phyloP scores from a whole-genome alignment of 805 yeast species.

The Saccharomycopsis fibuligera region DNA sequence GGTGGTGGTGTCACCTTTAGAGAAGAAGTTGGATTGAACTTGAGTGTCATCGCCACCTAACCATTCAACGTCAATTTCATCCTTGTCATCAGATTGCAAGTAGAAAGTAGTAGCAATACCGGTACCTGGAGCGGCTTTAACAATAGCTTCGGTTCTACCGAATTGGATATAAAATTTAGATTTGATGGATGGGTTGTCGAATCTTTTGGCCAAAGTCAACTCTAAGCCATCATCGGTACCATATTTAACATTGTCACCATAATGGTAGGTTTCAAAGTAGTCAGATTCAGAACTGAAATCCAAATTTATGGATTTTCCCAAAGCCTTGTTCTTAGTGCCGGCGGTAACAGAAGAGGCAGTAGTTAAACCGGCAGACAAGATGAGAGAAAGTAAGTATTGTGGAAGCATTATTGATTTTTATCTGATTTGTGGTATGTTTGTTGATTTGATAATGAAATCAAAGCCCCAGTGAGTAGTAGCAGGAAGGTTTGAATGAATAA shows the following conservation, averaged over 20 bases:
- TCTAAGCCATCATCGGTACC: constrained; percentile 50
- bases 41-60: constrained; percentile 72
- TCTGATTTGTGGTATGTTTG: not conserved
- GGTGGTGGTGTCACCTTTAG: constrained; percentile 71
- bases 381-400: not conserved
- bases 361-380: constrained; percentile 4
- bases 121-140: constrained; percentile 70
- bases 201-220: constrained; percentile 53
- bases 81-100: constrained; percentile 60
- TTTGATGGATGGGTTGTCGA: constrained; percentile 71
- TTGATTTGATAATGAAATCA: not conserved
- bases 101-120: constrained; percentile 81
- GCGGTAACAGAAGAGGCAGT: constrained; percentile 1
- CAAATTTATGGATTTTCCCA: constrained; percentile 14
- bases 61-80: constrained; percentile 88
- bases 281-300: constrained; percentile 12
- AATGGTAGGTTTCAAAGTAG: constrained; percentile 3
- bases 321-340: constrained; percentile 11
- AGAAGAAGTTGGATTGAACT: constrained; percentile 73
- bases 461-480: too few relatives aligned
- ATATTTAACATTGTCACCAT: constrained; percentile 22
- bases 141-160: constrained; percentile 69
- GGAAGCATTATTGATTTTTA: not conserved
- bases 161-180: constrained; percentile 84
- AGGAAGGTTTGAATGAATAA: too few relatives aligned